phyloP scores from a whole-genome alignment of 2,329 filamentous ascomycete species.

The Coleophoma crateriformis region DNA sequence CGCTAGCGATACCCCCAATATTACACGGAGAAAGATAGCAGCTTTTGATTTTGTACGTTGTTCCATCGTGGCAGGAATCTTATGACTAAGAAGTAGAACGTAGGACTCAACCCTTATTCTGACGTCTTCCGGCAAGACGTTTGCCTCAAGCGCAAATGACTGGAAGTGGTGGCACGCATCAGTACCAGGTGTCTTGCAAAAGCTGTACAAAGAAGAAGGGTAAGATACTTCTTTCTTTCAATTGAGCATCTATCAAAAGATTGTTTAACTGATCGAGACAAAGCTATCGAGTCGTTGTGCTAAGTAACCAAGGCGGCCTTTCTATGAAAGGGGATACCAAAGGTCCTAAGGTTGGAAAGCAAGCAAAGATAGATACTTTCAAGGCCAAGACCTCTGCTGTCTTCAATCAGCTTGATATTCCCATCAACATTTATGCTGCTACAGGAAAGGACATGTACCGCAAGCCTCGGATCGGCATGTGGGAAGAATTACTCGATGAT shows the following conservation, averaged over 20 bases:
- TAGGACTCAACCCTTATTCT: constrained; percentile 85
- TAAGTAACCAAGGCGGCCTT: constrained; percentile 87
- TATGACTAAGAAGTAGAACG: not conserved
- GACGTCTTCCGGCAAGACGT: constrained; percentile 75
- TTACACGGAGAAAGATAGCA: constrained; percentile 48
- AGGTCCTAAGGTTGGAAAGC: constrained; percentile 51
- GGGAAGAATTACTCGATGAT: constrained; percentile 59
- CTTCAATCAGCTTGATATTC: constrained; percentile 66
- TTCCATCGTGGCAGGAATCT: not conserved
- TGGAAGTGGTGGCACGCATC: constrained; percentile 90
- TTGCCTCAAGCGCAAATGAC: constrained; percentile 64
- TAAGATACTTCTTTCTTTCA: constrained; percentile 27
- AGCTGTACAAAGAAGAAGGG: constrained; percentile 64
- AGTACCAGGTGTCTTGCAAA: constrained; percentile 62
- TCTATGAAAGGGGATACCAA: constrained; percentile 71
- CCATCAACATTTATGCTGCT: constrained; percentile 78
- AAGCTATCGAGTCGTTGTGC: constrained; percentile 69
- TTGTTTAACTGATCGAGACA: not conserved
- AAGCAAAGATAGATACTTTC: constrained; percentile 69
- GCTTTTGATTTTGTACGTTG: constrained; percentile 60
- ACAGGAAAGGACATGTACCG: constrained; percentile 76
- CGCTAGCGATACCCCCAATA: too few relatives aligned
- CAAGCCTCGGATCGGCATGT: constrained; percentile 88
- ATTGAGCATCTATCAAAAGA: not conserved
- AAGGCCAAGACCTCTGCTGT: constrained; percentile 73